A percentile compares a stretch with the other conserved stretches of the same genome.
Conservation (phyloP, 1,284 basidiomycete species). For the Sporisorium exsertum region DNA sequence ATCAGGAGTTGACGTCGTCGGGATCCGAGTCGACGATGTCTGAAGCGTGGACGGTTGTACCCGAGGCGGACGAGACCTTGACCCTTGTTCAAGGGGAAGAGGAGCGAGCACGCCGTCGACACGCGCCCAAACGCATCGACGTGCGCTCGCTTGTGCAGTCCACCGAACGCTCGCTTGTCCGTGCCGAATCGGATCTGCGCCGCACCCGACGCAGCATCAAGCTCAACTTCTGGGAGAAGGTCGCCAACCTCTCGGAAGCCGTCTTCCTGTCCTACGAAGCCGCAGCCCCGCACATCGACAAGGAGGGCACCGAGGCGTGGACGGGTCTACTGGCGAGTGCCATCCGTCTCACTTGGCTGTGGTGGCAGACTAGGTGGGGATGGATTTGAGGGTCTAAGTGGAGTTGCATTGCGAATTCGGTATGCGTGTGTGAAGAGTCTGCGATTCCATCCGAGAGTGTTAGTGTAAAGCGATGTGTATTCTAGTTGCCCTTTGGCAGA, state of each 20-base stretch:
- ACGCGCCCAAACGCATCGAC: constrained; percentile 2
- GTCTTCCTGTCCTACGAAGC: constrained; percentile 54
- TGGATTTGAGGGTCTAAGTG: constrained; percentile 3
- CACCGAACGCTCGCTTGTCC: constrained; percentile 33
- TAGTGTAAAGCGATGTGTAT: neutral
- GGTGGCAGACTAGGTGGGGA: constrained; percentile 30
- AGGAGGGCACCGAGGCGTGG: constrained; percentile 49
- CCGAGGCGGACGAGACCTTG: constrained; percentile 15
- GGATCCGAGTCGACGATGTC: constrained; percentile 10
- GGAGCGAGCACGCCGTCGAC: constrained; percentile 1
- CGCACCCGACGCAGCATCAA: constrained; percentile 15
- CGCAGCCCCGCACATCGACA: constrained; percentile 41
- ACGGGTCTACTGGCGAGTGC: constrained; percentile 41
- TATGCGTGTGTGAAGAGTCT: neutral
- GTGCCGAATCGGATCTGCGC: constrained; percentile 37
- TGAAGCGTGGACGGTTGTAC: constrained; percentile 29
- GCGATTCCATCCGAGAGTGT: no score
- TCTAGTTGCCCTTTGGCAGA: constrained; percentile 50
- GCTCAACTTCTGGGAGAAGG: constrained; percentile 31
- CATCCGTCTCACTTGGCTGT: constrained; percentile 39
- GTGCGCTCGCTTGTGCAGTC: constrained; percentile 17
- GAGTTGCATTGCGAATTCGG: neutral
- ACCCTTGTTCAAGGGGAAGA: no score
- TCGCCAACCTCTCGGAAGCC: constrained; percentile 43
- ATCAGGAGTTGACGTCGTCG: neutral